Evolutionary conservation across 352 stramenopile genomes (phyloP), one percentile per base, ranked within the genome.

Genomic region (Phytophthora rubi): DNA sequence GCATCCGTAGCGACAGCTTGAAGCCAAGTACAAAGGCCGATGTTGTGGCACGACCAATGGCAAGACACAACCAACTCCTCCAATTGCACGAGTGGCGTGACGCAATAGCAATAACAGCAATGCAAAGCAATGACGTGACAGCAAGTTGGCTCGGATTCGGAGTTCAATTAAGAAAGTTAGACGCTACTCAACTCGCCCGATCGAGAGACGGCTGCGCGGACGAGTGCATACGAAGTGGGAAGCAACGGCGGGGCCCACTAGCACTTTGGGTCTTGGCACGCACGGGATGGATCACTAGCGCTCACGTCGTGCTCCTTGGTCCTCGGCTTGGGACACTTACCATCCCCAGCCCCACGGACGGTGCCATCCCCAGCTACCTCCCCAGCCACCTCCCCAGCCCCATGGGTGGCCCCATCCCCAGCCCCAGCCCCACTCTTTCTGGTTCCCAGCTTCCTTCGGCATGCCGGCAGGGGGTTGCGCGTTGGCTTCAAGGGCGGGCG

Each of bases 371-470:
- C 53, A 59, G 52, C 52, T 30, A 35, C 23, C 23, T 26, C 23
- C 23, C 23, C 23, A 1, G 23, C 23, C 23, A 26, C 23, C 23
- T 35, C 32, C 8, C 32, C 32, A 37, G 32, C 32, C 32, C 45
- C n/a, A 15, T 10, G 30, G 54, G n/a, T 32, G 62, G 6, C 62
- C 53, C 62, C 62, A 64, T 13, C 49, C 62, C 51, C 61, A 65
- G 54, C 56, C 42, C 33, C 59, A 53, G 16, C 48, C 37, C 53
- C 39, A 59, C 49, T 72, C 53, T 32, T 78, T 44, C 26, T 68
- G 37, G 49, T 63, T 64, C 6, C 32, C 44, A 53, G 9, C 59
- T 48, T 76, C 64, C 26, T 39, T 42, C 10, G 62, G 56, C 9
- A 32, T 33, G 26, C 44, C 55, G 37, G 48, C 28, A 18, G 18